These are phyloP conservation scores for Talaromyces sp. DNA, from an alignment of 2,329 filamentous ascomycete genomes.

Conservation along the genomic window DNA sequence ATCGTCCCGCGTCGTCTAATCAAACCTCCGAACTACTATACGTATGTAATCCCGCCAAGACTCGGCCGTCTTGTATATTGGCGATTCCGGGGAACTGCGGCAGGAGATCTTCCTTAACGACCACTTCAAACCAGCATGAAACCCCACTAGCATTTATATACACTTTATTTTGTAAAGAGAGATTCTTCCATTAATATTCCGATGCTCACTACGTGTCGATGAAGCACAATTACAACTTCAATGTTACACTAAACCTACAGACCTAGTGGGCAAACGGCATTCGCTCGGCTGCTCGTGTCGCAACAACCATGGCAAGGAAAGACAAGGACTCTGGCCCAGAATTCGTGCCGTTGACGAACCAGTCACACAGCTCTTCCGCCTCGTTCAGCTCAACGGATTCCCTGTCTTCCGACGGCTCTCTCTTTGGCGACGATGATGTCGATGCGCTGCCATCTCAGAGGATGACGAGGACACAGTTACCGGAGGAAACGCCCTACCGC, in stretches of 20 bases:
- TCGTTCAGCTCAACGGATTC: constrained; percentile 29
- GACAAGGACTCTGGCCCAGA: constrained; percentile 21
- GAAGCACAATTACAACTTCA: not conserved
- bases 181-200: no score
- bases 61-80: not conserved
- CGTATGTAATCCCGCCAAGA: constrained; percentile 13
- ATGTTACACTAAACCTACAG: not conserved
- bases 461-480: constrained; percentile 5
- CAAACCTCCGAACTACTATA: not conserved
- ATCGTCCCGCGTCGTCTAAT: not conserved
- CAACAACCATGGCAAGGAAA: constrained; percentile 15
- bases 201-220: not conserved
- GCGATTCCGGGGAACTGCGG: not conserved
- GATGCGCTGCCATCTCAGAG: constrained; percentile 22
- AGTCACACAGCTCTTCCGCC: constrained; percentile 27
- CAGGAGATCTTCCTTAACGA: not conserved
- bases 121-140: constrained; percentile 2
- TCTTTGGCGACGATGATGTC: constrained; percentile 14
- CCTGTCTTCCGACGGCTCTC: not conserved
- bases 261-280: not conserved
- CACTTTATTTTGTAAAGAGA: not conserved
- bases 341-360: constrained; percentile 30
- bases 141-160: not conserved
- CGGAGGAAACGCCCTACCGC: constrained; percentile 31
- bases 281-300: constrained; percentile 2